Conservation (phyloP, 2,329 filamentous ascomycete species). For the Trichoderma sp. region DNA sequence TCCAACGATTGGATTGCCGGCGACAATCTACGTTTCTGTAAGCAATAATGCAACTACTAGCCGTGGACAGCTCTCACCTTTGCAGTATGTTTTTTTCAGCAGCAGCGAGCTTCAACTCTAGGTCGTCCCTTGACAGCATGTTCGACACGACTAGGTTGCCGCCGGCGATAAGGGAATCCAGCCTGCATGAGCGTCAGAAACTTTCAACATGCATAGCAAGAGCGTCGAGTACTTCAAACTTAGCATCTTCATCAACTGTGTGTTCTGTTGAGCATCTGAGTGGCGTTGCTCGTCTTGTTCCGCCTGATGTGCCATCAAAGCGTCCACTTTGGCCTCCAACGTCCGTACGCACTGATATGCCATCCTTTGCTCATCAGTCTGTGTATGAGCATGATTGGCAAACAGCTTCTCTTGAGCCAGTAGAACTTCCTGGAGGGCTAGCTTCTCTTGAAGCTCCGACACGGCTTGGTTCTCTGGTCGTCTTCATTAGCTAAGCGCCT, state of each 20-base stretch:
- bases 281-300: slow-evolving; percentile 20
- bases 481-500: slow-evolving; percentile 4
- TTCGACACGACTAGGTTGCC: not conserved
- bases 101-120: slow-evolving; percentile 9
- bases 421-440: slow-evolving; percentile 32
- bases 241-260: slow-evolving; percentile 24
- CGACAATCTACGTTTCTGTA: slow-evolving; percentile 6
- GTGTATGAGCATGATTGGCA: slow-evolving; percentile 27
- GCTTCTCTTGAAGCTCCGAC: slow-evolving; percentile 32
- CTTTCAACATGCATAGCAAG: not conserved
- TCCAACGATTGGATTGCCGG: slow-evolving; percentile 1
- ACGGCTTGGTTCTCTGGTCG: slow-evolving; percentile 35
- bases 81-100: slow-evolving; percentile 16
- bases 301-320: slow-evolving; percentile 29
- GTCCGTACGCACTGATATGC: slow-evolving; percentile 27
- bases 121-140: slow-evolving; percentile 9
- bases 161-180: slow-evolving; percentile 16
- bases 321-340: slow-evolving; percentile 32
- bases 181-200: slow-evolving; percentile 1
- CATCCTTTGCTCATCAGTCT: slow-evolving; percentile 29
- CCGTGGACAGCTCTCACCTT: not conserved
- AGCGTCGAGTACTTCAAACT: slow-evolving; percentile 31
- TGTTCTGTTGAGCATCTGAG: slow-evolving; percentile 12
- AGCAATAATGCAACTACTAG: not conserved
- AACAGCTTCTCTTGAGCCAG: slow-evolving; percentile 16